Evolutionary conservation across 306 rosid species (phyloP), one percentile per base, ranked within the genome.

Genomic region (Luffa aegyptiaca): DNA sequence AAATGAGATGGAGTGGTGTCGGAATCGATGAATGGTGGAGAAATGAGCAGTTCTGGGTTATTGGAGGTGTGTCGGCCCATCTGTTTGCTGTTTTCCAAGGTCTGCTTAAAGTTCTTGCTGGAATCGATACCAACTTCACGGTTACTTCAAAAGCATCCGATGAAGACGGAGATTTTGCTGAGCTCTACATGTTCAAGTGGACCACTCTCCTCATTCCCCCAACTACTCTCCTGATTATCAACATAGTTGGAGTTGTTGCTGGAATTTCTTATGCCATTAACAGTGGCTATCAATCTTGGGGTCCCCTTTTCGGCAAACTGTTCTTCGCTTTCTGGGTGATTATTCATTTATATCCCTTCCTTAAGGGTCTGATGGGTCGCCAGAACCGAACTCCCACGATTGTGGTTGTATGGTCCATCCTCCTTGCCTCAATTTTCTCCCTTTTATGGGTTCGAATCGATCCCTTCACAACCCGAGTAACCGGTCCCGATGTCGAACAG

Each of bases 21-120:
- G 94, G 98, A 83, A 91, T 96, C 1, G 99, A 96, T 0, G 99
- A 96, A 80, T 96, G 98, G 99, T 96, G 99, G 99, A 96, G 99
- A 82, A 96, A 96, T 8, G 99, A 96, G 81, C 99, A 93, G 79
- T 96, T 96, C 81, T 96, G 99, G 99, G 99, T 96, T 35, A 96
- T 96, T 0, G 98, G 99, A 53, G 99, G 99, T 65, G 97, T 96
- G 10, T 96, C 99, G 0, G 86, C 98, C 8, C 99, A 96, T 89
- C 93, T 96, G 2, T 96, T 93, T 16, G 99, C 99, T 0, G 97
- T 96, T 5, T 82, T 93, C 87, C 99, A 96, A 89, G 99, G 99
- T 77, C 80, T 96, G 56, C 98, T 96, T 45, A 96, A 96, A 86
- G 99, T 96, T 14, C 98, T 96, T 4, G 99, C 98, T 2, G 96